These are phyloP conservation scores for Fusarium brevicatenulatum DNA, from an alignment of 2,329 filamentous ascomycete species.

Conservation along the genomic window DNA sequence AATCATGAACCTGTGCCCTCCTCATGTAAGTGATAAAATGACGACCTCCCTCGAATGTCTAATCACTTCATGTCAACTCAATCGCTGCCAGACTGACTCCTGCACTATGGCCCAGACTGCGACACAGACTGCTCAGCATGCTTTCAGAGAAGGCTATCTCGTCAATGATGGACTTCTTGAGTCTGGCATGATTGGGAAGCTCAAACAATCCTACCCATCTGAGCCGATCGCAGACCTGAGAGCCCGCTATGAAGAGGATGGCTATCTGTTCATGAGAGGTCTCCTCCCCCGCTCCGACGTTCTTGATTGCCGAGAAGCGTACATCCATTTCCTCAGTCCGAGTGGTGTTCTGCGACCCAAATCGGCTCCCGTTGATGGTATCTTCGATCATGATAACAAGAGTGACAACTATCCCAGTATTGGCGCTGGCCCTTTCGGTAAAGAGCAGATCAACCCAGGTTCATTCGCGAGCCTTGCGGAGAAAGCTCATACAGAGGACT, in stretches of 20 bases:
- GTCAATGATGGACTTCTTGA: slow-evolving; percentile 8
- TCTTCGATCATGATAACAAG: slow-evolving; percentile 13
- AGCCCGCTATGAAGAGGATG: slow-evolving; percentile 3
- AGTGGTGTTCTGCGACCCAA: slow-evolving; percentile 1
- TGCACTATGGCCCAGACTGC: neutral
- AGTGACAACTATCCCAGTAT: slow-evolving; percentile 16
- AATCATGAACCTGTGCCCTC: neutral
- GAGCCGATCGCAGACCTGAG: neutral
- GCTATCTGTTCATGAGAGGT: slow-evolving; percentile 18
- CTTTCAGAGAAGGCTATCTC: neutral
- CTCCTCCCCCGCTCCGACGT: slow-evolving; percentile 14
- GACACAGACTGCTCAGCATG: neutral
- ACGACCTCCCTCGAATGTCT: neutral
- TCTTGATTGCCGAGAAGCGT: slow-evolving; percentile 10
- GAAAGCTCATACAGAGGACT: slow-evolving; percentile 20
- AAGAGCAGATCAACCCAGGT: neutral
- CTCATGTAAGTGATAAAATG: neutral
- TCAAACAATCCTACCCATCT: slow-evolving; percentile 1
- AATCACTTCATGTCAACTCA: neutral
- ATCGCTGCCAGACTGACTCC: neutral
- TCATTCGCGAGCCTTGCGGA: slow-evolving; percentile 20
- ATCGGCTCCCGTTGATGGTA: slow-evolving; percentile 11
- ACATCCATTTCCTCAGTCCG: slow-evolving; percentile 18
- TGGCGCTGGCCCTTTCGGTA: neutral
- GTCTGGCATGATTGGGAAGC: neutral